phyloP scores from a whole-genome alignment of 495 filamentous ascomycete species.

The Durotheca rogersii region DNA sequence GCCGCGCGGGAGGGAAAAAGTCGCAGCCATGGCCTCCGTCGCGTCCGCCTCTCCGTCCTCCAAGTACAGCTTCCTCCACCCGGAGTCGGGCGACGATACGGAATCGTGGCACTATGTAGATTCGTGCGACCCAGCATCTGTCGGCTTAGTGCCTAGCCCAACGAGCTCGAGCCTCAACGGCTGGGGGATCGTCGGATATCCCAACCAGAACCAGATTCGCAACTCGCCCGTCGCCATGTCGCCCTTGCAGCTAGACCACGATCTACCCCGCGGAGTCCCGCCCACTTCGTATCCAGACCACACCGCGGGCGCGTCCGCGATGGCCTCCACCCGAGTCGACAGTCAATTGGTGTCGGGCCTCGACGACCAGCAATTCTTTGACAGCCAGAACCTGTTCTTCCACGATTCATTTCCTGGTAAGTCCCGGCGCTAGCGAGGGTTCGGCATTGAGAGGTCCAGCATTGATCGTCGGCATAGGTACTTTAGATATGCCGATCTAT shows the following conservation, averaged over 20 bases:
- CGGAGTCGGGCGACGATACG: conserved; percentile 34
- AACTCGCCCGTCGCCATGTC: conserved; percentile 31
- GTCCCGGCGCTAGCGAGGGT: conserved; percentile 7
- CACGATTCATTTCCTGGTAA: conserved; percentile 23
- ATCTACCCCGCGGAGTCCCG: conserved; percentile 10
- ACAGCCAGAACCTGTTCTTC: conserved; percentile 25
- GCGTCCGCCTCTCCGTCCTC: conserved; percentile 31
- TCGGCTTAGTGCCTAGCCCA: conserved; percentile 45
- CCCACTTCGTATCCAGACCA: conserved; percentile 33
- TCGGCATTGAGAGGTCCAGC: conserved; percentile 2
- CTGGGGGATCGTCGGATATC: conserved; percentile 43
- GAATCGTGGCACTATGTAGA: conserved; percentile 37
- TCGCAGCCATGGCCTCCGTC: conserved; percentile 29
- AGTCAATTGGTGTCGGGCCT: conserved; percentile 31
- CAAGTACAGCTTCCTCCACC: conserved; percentile 24
- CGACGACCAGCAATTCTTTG: conserved; percentile 29
- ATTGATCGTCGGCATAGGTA: conserved; percentile 6
- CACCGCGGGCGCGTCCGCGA: conserved; percentile 12
- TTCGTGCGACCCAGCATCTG: conserved; percentile 27
- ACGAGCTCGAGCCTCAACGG: conserved; percentile 43
- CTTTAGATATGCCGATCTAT: conserved; percentile 25
- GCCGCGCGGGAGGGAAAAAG: conserved; percentile 1
- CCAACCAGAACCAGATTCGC: conserved; percentile 30
- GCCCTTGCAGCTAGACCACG: conserved; percentile 25
- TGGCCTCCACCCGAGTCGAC: conserved; percentile 17